Percentiles rank a stretch among this genome's conserved stretches.
Conservation (phyloP, 176 grass and related monocot species). For the Triticum turgidum region DNA sequence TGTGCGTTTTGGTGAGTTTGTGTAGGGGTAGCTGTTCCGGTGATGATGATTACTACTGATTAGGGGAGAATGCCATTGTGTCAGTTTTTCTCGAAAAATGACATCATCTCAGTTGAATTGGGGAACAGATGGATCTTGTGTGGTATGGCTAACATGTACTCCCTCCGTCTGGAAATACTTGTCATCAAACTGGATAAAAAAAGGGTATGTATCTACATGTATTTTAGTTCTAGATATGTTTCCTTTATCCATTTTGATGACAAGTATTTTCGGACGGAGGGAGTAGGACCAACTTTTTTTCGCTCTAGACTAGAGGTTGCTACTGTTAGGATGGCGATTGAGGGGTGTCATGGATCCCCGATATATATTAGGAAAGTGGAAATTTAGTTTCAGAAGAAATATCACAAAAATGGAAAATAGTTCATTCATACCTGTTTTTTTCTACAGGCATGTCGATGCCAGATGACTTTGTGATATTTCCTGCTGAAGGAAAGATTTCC, state of each 20-base stretch:
- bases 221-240: too few species aligned
- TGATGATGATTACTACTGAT: background rate
- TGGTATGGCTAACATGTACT: too few species aligned
- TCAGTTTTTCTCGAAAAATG: background rate
- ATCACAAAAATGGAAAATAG: background rate
- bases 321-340: background rate
- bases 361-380: too few species aligned
- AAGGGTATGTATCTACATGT: too few species aligned
- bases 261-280: too few species aligned
- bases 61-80: background rate
- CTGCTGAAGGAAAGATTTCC: background rate
- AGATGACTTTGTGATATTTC: background rate
- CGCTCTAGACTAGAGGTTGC: background rate
- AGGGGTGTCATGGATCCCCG: too few species aligned
- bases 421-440: background rate
- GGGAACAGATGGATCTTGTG: too few species aligned
- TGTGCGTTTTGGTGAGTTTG: too few species aligned
- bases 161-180: too few species aligned
- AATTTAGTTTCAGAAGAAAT: background rate
- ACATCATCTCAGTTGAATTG: background rate
- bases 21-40: background rate
- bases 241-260: background rate
- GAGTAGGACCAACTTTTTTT: background rate
- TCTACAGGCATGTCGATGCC: slow-evolving; percentile 4
- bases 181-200: too few species aligned